Evolutionary conservation across 495 filamentous ascomycete species (phyloP), one percentile per base, ranked within the genome.

Genomic region (Aspergillus biplanus): DNA sequence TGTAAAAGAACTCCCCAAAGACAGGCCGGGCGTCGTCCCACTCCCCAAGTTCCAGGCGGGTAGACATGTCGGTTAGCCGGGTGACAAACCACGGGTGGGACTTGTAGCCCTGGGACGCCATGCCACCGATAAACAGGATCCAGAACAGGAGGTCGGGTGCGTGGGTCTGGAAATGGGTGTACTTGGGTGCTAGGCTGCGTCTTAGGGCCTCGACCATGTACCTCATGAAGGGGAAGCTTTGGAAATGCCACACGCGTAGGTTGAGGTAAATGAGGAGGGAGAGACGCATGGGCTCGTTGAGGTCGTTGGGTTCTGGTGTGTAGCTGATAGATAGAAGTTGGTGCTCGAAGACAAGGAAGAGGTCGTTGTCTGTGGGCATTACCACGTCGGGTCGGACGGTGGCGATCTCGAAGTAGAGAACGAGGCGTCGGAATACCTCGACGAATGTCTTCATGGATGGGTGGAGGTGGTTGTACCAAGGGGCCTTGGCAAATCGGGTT

Each of bases 311-410:
- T 12, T 54, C 31, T 13, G 16, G 32, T 13, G 52, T 15, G 52
- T 54, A 54, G 7, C 52, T 54, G 21, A 12, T 13, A 6, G 52
- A 54, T 7, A 54, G 52, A 2, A 54, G 32, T 32, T 54, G 52
- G 5, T 54, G 52, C 52, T 54, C 52, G 27, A 35, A 33, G 11
- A 54, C 52, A 1, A 54, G 52, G 31, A 54, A 54, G 16, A 54
- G 27, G 31, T 54, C 52, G 31, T 54, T 54, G 12, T 54, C 52
- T 4, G 52, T 54, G 18, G 52, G 52, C 52, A 54, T 54, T 54
- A 54, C 32, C 9, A 32, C 34, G 1, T 13, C 32, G 31, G 52
- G 52, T 15, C 34, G 32, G 4, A 33, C 11, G 4, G 32, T 33
- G 16, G 52, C 52, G 52, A 54, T 34, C 18, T 54, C 52, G 52